phyloP scores from a whole-genome alignment of 176 grass and related monocot species.

The Carex parvula region DNA sequence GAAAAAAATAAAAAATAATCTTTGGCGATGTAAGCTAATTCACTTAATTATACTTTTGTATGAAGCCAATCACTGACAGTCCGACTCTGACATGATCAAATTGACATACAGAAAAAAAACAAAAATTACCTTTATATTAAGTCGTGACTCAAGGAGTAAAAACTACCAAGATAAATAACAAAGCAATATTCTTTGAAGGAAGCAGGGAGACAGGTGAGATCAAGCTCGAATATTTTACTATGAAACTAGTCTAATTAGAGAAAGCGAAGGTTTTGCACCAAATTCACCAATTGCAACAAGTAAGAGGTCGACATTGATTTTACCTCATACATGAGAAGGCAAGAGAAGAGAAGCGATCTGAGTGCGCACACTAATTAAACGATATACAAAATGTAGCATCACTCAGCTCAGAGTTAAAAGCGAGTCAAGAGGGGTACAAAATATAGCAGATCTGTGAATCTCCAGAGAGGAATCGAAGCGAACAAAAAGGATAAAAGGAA shows the following conservation, averaged over 20 bases:
- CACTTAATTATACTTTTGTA: background rate
- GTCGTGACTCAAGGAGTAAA: background rate
- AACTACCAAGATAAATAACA: background rate
- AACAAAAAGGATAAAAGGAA: background rate
- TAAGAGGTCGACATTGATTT: background rate
- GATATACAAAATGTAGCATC: background rate
- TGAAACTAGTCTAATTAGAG: background rate
- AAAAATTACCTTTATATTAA: background rate
- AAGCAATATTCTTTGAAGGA: background rate
- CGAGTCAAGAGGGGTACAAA: background rate
- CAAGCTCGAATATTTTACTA: background rate
- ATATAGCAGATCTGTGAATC: conserved; percentile 21
- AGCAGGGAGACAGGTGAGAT: background rate
- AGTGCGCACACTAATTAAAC: background rate
- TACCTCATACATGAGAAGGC: background rate
- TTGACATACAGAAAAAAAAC: background rate
- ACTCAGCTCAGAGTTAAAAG: background rate
- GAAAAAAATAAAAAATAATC: background rate
- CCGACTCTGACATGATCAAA: background rate
- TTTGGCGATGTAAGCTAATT: background rate
- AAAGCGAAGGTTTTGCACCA: background rate
- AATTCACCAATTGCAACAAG: conserved; percentile 1
- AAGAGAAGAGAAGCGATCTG: conserved; percentile 14
- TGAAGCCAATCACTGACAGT: background rate
- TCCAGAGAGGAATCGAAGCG: background rate